Evolutionary conservation across 495 filamentous ascomycete species (phyloP).

Genomic region (Trypethelium eluteriae): DNA sequence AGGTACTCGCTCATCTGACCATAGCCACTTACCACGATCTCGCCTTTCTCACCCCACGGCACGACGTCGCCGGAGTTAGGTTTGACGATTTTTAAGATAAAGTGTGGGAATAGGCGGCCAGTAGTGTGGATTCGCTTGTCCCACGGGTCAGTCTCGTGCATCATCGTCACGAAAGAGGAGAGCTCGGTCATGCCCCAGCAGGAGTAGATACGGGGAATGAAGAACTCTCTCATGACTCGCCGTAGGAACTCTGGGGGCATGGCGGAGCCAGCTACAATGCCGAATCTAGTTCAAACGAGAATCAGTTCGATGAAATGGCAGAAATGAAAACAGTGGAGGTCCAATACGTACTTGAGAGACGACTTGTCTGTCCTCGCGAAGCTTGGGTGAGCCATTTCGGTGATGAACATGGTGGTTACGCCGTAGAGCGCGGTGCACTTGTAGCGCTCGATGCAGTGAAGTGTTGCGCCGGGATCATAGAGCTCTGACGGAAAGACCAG

Average conservation of each 20-base stretch:
- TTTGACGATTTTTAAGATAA: slow-evolving; percentile 24
- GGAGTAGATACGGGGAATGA: slow-evolving; percentile 19
- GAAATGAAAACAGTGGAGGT: neutral
- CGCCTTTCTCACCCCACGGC: slow-evolving; percentile 26
- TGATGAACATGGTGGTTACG: slow-evolving; percentile 25
- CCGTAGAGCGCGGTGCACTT: slow-evolving; percentile 24
- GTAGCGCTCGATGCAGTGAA: slow-evolving; percentile 21
- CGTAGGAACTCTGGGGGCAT: slow-evolving; percentile 22
- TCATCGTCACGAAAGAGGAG: slow-evolving; percentile 25
- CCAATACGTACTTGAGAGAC: slow-evolving; percentile 16
- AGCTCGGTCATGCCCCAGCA: slow-evolving; percentile 27
- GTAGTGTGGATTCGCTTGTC: slow-evolving; percentile 25
- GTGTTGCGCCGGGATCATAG: slow-evolving; percentile 17
- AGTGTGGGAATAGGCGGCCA: slow-evolving; percentile 24
- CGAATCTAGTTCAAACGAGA: slow-evolving; percentile 14
- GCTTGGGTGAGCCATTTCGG: slow-evolving; percentile 21
- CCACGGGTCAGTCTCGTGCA: slow-evolving; percentile 25
- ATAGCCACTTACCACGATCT: slow-evolving; percentile 25
- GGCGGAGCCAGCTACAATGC: slow-evolving; percentile 22
- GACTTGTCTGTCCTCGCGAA: slow-evolving; percentile 20
- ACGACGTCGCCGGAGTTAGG: slow-evolving; percentile 20
- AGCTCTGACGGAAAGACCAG: slow-evolving; percentile 20
- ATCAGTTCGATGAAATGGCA: slow-evolving; percentile 9
- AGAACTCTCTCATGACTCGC: slow-evolving; percentile 20
- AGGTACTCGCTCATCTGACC: slow-evolving; percentile 25